Evolutionary conservation across 768 basidiomycete species (phyloP).

Genomic region (Termitomyces eurrhizus): DNA sequence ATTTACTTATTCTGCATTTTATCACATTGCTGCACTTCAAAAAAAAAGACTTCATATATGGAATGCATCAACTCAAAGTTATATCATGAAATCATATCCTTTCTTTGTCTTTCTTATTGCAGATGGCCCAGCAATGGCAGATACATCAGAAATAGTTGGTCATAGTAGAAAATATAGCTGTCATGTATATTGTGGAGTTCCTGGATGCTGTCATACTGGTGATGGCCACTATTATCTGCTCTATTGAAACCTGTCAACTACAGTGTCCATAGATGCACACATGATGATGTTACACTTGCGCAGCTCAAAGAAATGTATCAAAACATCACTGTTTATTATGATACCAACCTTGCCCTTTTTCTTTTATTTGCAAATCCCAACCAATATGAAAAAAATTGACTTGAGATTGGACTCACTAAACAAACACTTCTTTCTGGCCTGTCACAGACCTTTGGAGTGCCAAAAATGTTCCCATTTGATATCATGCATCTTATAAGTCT

Average conservation of each 20-base stretch:
- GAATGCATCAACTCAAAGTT: slow-evolving; percentile 12
- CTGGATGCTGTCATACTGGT: not conserved
- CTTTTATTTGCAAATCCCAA: not conserved
- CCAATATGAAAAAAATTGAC: no score
- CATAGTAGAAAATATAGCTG: slow-evolving; percentile 22
- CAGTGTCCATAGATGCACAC: not conserved
- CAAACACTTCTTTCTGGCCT: not conserved
- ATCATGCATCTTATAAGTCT: not conserved
- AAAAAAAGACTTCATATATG: slow-evolving; percentile 17
- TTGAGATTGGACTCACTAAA: not conserved
- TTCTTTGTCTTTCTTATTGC: slow-evolving; percentile 17
- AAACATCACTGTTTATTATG: not conserved
- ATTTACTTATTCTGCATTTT: not conserved
- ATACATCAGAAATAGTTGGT: slow-evolving; percentile 25
- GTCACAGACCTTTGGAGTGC: not conserved
- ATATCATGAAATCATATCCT: slow-evolving; percentile 6
- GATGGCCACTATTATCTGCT: not conserved
- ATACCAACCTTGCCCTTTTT: not conserved
- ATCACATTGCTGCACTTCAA: slow-evolving; percentile 11
- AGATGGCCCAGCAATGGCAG: slow-evolving; percentile 21
- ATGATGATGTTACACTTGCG: not conserved
- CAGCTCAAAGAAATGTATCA: not conserved
- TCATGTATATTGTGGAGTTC: slow-evolving; percentile 22
- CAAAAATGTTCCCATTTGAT: not conserved
- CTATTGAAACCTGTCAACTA: not conserved